Evolutionary conservation across 257 asterid genomes (phyloP), one percentile per base, ranked within the genome.

Genomic region (Euphrasia confusa): DNA sequence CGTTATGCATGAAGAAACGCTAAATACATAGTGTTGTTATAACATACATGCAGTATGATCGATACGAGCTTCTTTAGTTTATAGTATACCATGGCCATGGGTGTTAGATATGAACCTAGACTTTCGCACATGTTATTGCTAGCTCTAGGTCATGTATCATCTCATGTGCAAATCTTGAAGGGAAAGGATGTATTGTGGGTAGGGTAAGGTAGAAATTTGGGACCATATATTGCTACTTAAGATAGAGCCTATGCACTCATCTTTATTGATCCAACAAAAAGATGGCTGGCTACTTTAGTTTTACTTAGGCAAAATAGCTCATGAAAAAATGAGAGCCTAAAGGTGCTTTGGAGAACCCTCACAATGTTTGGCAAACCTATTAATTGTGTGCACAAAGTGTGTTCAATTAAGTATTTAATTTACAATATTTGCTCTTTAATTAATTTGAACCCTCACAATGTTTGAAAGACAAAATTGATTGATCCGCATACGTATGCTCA

Each of bases 201-300:
- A 69, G 60, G 62, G 66, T 3, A 52, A 56, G 44, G 62, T 5
- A 9, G 15, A 13, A 71, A 48, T 1, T 54, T n/a, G 69, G 81
- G 77, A 65, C 84, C 81, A 75, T 75, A 27, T 39, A 57, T 33
- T 21, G 40, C 26, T 69, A 56, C 79, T 62, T 1, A 60, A 72
- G 71, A 70, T 75, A 71, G 75, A 15, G 66, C 54, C 47, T 39
- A 66, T 62, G 59, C 47, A 50, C 68, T 26, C 44, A 10, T 27
- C 75, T 74, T 80, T 68, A 77, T 71, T 40, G 61, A 21, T 47
- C 67, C 68, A 69, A 18, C 64, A 35, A 71, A 61, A 47, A 58
- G 64, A 39, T 48, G 42, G 42, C 61, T 27, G 39, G 61, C 42
- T 12, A 5, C 21, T 13, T 56, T 12, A 33, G 30, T 63, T 17